Evolutionary conservation across 495 filamentous ascomycete genomes (phyloP).

Genomic region (Xylaria flabelliformis): DNA sequence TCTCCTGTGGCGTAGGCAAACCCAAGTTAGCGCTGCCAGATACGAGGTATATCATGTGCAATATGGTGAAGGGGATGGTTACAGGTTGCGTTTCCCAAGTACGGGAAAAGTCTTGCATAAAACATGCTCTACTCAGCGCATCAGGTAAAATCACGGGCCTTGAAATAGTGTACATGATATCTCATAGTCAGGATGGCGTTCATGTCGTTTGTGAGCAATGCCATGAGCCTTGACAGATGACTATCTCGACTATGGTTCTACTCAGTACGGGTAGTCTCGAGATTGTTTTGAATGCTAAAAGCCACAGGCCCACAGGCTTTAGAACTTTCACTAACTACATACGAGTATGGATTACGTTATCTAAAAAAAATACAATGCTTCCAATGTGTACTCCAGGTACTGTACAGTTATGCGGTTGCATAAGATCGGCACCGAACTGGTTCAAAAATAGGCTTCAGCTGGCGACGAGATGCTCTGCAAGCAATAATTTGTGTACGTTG

Average conservation of each 20-base stretch:
- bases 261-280: background rate
- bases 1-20: constrained; percentile 5
- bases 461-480: background rate
- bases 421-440: background rate
- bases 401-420: background rate
- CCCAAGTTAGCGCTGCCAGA: background rate
- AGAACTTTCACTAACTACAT: background rate
- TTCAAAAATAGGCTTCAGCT: background rate
- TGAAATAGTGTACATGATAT: background rate
- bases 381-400: background rate
- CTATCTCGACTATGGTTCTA: too few species aligned
- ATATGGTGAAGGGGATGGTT: constrained; percentile 5
- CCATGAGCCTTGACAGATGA: background rate
- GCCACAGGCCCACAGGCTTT: background rate
- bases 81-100: constrained; percentile 3
- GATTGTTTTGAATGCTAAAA: background rate
- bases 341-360: background rate
- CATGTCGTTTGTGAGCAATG: background rate
- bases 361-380: constrained; percentile 7
- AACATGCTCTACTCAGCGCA: background rate
- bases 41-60: constrained; percentile 4
- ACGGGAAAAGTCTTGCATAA: background rate
- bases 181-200: background rate
- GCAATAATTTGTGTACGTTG: background rate
- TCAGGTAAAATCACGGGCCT: background rate